These are phyloP conservation scores for Sporothrix dimorphospora DNA, from an alignment of 2,329 filamentous ascomycete genomes.

Conservation along the genomic window DNA sequence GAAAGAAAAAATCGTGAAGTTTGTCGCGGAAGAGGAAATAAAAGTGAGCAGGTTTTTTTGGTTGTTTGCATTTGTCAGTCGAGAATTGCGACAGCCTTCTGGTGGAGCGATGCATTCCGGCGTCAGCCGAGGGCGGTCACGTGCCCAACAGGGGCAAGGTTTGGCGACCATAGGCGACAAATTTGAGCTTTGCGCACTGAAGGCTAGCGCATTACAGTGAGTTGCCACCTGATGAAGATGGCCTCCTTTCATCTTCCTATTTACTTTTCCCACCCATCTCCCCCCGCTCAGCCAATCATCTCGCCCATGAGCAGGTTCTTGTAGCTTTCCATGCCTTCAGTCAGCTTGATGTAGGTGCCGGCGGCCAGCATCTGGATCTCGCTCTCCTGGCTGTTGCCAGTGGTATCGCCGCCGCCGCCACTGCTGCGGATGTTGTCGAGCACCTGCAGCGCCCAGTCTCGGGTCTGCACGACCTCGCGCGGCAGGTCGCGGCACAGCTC, in stretches of 20 bases:
- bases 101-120: slow-evolving; percentile 24
- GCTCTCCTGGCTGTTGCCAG: slow-evolving; percentile 66
- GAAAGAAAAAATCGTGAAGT: not conserved
- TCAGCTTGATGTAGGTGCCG: slow-evolving; percentile 73
- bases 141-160: not conserved
- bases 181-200: not conserved
- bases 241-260: not conserved
- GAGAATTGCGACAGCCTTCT: slow-evolving; percentile 29
- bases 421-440: slow-evolving; percentile 65
- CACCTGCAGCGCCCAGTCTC: slow-evolving; percentile 77
- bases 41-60: slow-evolving; percentile 20
- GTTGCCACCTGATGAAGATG: not conserved
- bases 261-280: not conserved
- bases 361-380: slow-evolving; percentile 78
- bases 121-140: slow-evolving; percentile 23
- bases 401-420: slow-evolving; percentile 50
- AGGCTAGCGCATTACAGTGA: not conserved
- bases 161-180: not conserved
- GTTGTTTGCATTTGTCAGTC: slow-evolving; percentile 28
- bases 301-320: slow-evolving; percentile 77
- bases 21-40: not conserved
- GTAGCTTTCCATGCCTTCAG: slow-evolving; percentile 81
- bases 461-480: slow-evolving; percentile 78
- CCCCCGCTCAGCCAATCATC: slow-evolving; percentile 46
- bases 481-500: slow-evolving; percentile 74